phyloP scores from a whole-genome alignment of 169 alveolate genomes.

The Haemoproteus tartakovskyi region DNA sequence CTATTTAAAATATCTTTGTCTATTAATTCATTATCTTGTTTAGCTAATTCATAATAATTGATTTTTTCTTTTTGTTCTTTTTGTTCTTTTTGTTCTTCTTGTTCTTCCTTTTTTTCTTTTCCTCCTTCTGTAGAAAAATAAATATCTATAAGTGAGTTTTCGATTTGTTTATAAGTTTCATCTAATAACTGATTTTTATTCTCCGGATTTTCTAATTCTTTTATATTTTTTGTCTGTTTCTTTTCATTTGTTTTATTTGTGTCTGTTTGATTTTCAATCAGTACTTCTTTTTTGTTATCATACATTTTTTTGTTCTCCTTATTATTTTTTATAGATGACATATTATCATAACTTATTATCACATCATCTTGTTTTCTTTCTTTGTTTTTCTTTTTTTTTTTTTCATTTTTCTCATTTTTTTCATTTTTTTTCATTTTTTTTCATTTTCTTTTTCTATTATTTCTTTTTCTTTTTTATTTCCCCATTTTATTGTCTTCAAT shows the following conservation, averaged over 20 bases:
- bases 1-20: constrained; percentile 20
- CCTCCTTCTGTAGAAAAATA: too few relatives aligned
- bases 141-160: constrained; percentile 27
- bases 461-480: constrained; percentile 8
- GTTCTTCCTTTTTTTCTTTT: too few relatives aligned
- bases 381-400: not conserved
- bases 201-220: constrained; percentile 31
- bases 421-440: too few relatives aligned
- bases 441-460: not conserved
- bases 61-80: constrained; percentile 9
- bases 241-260: constrained; percentile 15
- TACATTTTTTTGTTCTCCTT: too few relatives aligned
- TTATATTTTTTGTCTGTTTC: constrained; percentile 33
- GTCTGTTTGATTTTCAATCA: too few relatives aligned
- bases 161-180: constrained; percentile 29
- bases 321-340: too few relatives aligned
- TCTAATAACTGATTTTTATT: constrained; percentile 44
- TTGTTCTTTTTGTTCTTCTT: not conserved
- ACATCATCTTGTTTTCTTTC: not conserved
- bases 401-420: not conserved
- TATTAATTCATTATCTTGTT: constrained; percentile 41
- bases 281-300: too few relatives aligned
- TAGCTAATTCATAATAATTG: constrained; percentile 49
- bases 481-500: too few relatives aligned
- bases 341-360: too few relatives aligned